Base-by-base conservation (phyloP, 2,329 filamentous ascomycete species). In the Hypoxylon sp. region DNA sequence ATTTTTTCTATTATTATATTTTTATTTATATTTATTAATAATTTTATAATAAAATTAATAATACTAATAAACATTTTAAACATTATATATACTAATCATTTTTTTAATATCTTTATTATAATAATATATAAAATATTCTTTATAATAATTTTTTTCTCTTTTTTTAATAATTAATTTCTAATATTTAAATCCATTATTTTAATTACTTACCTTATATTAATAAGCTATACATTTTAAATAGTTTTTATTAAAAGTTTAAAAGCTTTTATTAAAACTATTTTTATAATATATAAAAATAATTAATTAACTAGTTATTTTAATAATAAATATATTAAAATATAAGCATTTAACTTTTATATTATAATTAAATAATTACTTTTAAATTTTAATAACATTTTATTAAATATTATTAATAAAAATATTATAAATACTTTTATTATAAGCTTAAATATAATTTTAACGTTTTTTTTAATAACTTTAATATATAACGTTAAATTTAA, bases 71-170 rank as follows among this genome's bases (percentile, higher is more conserved):
- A 54, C 24, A 54, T 26, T 54, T 54, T 54, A 22, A 42, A 24
- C 39, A 54, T 42, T 42, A 54, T 42, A 42, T 54, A 54, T 13
- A 54, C 24, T 37, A 54, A 22, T 26, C 5, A 26, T 26, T 26
- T 26, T 26, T 26, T 26, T 26, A 26, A 26, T 26, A 26, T 3
- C 5, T n/a, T 54, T 54, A 54, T 26, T 17, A 17, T 42, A 22
- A 54, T 54, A 54, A 54, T 24, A n/a, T 54, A 33, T 54, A 54
- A 42, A 24, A 26, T 54, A 39, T 42, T 42, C 39, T 54, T 54
- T 11, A 54, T 54, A 22, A 54, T 39, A 39, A 5, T 42, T 42
- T 54, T 54, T 54, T 54, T 54, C 14, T 42, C n/a, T 52, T 19
- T 10, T 54, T 54, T 54, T n/a, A 54, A 54, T 39, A 54, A 42